Percentiles rank a stretch among this genome's conserved stretches.
Evolutionary conservation across 371 early-diverging fungal species (phyloP).

Genomic region (Mucor plumbeus): DNA sequence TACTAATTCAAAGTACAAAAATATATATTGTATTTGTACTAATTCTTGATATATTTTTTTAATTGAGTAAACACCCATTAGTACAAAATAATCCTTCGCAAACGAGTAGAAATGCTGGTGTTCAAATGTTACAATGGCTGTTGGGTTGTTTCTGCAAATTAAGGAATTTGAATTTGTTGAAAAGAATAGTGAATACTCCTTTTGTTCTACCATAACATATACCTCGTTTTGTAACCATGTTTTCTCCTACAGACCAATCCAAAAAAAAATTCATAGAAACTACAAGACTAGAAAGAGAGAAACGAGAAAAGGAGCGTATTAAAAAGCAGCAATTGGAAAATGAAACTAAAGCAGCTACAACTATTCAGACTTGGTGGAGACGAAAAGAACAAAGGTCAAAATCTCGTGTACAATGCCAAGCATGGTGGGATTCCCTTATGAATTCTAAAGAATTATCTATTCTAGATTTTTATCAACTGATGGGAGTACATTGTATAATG

Average conservation of each 20-base stretch:
- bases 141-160: no score
- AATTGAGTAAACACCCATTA: no score
- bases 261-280: slow-evolving; percentile 47
- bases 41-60: no score
- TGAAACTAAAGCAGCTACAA: slow-evolving; percentile 26
- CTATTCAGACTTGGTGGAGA: slow-evolving; percentile 46
- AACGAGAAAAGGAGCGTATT: slow-evolving; percentile 42
- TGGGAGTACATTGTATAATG: slow-evolving; percentile 36
- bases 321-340: slow-evolving; percentile 20
- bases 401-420: slow-evolving; percentile 26
- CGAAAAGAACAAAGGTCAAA: slow-evolving; percentile 11
- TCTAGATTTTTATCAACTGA: slow-evolving; percentile 25
- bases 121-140: no score
- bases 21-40: no score
- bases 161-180: no score
- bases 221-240: slow-evolving; percentile 26
- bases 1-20: no score
- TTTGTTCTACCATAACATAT: no score
- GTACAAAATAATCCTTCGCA: no score
- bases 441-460: slow-evolving; percentile 2
- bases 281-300: slow-evolving; percentile 41
- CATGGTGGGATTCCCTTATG: slow-evolving; percentile 32
- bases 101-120: no score
- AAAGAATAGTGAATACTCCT: no score
- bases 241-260: slow-evolving; percentile 36